These are phyloP conservation scores for Globisporangium middletonii DNA, from an alignment of 352 stramenopile species.

Conservation along the genomic window DNA sequence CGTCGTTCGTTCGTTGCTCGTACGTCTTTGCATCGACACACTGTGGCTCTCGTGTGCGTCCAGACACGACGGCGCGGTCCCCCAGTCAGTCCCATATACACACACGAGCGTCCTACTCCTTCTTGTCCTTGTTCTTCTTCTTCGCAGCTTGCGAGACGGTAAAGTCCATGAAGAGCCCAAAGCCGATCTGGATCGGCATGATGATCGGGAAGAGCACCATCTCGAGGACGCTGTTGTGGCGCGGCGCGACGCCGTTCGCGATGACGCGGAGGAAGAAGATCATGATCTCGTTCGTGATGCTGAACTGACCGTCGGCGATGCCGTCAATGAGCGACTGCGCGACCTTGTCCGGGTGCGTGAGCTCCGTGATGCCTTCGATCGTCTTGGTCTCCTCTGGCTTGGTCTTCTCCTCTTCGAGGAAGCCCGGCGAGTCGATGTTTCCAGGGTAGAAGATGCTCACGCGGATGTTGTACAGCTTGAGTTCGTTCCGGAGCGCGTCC, in stretches of 20 bases:
- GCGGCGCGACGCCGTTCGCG: constrained; percentile 67
- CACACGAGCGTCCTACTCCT: constrained; percentile 24
- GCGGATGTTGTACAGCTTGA: constrained; percentile 61
- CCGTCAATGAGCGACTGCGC: constrained; percentile 62
- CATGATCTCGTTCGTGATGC: constrained; percentile 77
- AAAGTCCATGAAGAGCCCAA: constrained; percentile 79
- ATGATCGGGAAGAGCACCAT: constrained; percentile 55
- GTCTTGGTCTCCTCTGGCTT: constrained; percentile 68
- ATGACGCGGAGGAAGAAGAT: constrained; percentile 67
- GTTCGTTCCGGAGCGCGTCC: constrained; percentile 74
- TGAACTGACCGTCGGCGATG: constrained; percentile 61
- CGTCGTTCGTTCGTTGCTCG: neutral
- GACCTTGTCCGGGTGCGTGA: constrained; percentile 48
- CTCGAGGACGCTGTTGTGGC: constrained; percentile 70
- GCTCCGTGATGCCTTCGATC: constrained; percentile 61
- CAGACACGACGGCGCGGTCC: neutral
- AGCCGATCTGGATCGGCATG: constrained; percentile 64
- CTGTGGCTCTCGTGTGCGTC: neutral
- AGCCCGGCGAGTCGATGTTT: constrained; percentile 81
- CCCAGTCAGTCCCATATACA: no score
- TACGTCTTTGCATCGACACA: no score
- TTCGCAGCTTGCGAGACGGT: constrained; percentile 53
- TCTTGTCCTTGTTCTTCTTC: constrained; percentile 49
- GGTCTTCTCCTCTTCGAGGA: constrained; percentile 63
- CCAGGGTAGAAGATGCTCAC: constrained; percentile 78